These are phyloP conservation scores for Parmelia sp. DNA, from an alignment of 495 filamentous ascomycete genomes.

Conservation along the genomic window DNA sequence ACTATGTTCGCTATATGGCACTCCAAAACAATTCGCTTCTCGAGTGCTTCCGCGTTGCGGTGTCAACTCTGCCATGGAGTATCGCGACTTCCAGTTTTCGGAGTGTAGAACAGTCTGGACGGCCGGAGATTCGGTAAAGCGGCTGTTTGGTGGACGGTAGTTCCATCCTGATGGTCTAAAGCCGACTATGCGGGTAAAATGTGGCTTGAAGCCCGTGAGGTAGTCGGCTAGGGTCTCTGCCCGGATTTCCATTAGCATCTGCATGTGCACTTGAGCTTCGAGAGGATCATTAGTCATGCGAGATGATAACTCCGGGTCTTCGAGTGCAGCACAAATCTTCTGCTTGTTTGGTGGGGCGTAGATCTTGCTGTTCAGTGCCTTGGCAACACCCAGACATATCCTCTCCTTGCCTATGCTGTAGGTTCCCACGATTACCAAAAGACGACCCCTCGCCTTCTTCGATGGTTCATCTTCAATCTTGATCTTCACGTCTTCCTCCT, in stretches of 20 bases:
- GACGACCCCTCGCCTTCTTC: slow-evolving; percentile 46
- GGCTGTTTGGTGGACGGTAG: slow-evolving; percentile 63
- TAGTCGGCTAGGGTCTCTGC: slow-evolving; percentile 86
- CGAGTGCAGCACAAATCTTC: slow-evolving; percentile 73
- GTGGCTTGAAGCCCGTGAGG: slow-evolving; percentile 63
- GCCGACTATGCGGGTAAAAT: slow-evolving; percentile 81
- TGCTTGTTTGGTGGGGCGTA: slow-evolving; percentile 78
- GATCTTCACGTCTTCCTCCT: slow-evolving; percentile 30
- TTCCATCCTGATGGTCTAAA: slow-evolving; percentile 92
- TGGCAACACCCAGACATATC: slow-evolving; percentile 86
- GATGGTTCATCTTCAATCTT: slow-evolving; percentile 25
- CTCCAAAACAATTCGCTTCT: slow-evolving; percentile 75
- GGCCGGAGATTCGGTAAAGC: slow-evolving; percentile 56
- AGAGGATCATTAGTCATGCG: slow-evolving; percentile 71
- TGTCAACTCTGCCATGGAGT: slow-evolving; percentile 56
- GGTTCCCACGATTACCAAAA: slow-evolving; percentile 90
- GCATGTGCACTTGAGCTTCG: slow-evolving; percentile 96
- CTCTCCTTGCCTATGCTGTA: slow-evolving; percentile 98
- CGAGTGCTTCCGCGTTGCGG: slow-evolving; percentile 73
- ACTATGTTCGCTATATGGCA: slow-evolving; percentile 93
- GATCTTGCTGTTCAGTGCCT: slow-evolving; percentile 82
- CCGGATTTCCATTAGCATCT: slow-evolving; percentile 83
- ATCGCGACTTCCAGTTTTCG: slow-evolving; percentile 64
- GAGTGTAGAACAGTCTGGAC: slow-evolving; percentile 66
- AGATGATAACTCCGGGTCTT: slow-evolving; percentile 71